Base-by-base conservation (phyloP, 441 rosid genomes). In the Gossypium schwendimanii region DNA sequence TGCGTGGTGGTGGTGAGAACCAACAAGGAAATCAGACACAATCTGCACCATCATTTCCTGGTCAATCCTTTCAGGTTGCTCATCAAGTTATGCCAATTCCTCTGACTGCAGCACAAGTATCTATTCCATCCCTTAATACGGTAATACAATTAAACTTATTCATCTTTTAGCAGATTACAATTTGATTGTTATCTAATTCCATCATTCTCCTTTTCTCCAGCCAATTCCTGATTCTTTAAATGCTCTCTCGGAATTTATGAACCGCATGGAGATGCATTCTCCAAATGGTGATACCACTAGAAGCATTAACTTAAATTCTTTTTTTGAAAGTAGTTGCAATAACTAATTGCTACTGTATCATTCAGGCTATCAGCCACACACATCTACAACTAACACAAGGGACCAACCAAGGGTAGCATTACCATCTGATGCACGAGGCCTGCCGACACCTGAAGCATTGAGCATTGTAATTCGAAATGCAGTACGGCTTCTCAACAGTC, bases 151-250 rank as follows among this genome's bases (percentile, higher is more conserved):
- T 53, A 10, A 60, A 21, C 9, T 69, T 49, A 2, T 71, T 9
- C 66, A 12, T 65, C 20, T 55, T 49, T 71, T 67, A 28, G 39
- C 41, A 70, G 21, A 50, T 65, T 21, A 36, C 39, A 66, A 39
- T 66, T 49, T 61, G 62, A 61, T 70, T 61, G 60, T 65, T 69
- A 61, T 63, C 72, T 71, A 15, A 18, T 64, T 24, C 7, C 23
- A 23, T 52, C 44, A 8, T 45, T 65, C 24, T 70, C 64, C 80
- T 69, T 20, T 73, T 73, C 55, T 73, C 68, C 89, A 96, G 99
- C 96, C 98, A 61, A 86, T 90, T 71, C 96, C 96, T 3, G 93
- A 93, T 84, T 88, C 97, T 11, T 69, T 96, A 78, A 86, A 76
- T 69, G 89, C 97, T 14, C 79, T 93, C 69, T 64, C 83, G 4